These are phyloP conservation scores for Arachis monticola DNA, from an alignment of 331 rosid genomes.

Conservation along the genomic window DNA sequence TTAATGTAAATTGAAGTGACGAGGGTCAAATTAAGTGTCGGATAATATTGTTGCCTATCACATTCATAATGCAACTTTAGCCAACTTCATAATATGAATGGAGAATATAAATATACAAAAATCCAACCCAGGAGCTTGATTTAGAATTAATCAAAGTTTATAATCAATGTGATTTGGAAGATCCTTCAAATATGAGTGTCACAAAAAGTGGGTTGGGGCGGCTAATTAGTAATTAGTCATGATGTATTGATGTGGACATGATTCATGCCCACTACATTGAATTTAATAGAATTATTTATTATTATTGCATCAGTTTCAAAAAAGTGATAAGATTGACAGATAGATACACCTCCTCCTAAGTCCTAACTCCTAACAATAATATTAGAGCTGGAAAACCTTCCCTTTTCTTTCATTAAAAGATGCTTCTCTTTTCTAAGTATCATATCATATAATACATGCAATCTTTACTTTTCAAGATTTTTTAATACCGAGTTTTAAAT, in stretches of 20 bases:
- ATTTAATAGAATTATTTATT: conserved; percentile 29
- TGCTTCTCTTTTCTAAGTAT: not conserved
- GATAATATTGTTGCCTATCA: conserved; percentile 34
- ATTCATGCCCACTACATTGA: conserved; percentile 25
- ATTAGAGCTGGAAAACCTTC: conserved; percentile 18
- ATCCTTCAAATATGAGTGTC: conserved; percentile 28
- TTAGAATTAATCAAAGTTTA: conserved; percentile 20
- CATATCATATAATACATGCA: not conserved
- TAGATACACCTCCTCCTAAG: conserved; percentile 22
- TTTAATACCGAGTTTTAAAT: not conserved
- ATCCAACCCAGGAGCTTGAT: conserved; percentile 6
- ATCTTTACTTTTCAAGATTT: not conserved
- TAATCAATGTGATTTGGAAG: conserved; percentile 27
- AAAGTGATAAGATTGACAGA: conserved; percentile 46
- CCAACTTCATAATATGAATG: conserved; percentile 23
- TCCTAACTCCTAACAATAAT: not conserved
- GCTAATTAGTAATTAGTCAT: conserved; percentile 31
- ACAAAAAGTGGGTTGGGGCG: conserved; percentile 35
- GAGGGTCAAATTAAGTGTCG: conserved; percentile 30
- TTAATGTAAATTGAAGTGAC: not conserved
- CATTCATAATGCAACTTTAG: conserved; percentile 15
- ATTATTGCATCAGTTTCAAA: conserved; percentile 43
- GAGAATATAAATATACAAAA: not conserved
- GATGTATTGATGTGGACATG: conserved; percentile 11
- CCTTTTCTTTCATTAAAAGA: conserved; percentile 28